A percentile compares a stretch with the other conserved stretches of the same genome.
Evolutionary conservation across 306 rosid species (phyloP).

Genomic region (Pueraria montana): DNA sequence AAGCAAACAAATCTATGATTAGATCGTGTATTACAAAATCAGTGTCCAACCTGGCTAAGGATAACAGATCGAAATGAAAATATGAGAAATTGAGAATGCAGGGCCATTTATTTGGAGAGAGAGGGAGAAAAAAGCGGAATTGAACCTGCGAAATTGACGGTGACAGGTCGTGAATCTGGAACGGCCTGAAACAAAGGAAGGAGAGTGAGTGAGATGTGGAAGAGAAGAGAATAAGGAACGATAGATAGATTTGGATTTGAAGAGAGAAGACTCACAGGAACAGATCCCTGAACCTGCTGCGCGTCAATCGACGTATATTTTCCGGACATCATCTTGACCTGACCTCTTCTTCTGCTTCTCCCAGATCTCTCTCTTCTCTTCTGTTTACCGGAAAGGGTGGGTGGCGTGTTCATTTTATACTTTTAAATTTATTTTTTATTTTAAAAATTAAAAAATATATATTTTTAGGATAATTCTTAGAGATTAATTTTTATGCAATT

Average conservation of each 20-base stretch:
- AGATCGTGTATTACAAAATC: neutral
- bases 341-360: neutral
- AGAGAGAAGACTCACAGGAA: slow-evolving; percentile 63
- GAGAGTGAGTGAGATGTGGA: slow-evolving; percentile 23
- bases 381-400: neutral
- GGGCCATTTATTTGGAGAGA: neutral
- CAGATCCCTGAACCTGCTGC: slow-evolving; percentile 86
- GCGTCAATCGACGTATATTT: slow-evolving; percentile 78
- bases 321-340: slow-evolving; percentile 86
- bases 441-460: no score
- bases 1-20: neutral
- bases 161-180: slow-evolving; percentile 75
- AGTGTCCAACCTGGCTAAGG: neutral
- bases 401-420: neutral
- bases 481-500: no score
- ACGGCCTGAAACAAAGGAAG: slow-evolving; percentile 69
- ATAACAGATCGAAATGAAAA: neutral
- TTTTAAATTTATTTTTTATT: no score
- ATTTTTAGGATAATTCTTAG: no score
- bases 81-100: neutral
- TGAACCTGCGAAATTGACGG: slow-evolving; percentile 81
- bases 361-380: slow-evolving; percentile 26
- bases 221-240: no score
- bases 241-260: neutral
- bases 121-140: neutral